Base-by-base conservation (phyloP, 371 early-diverging fungal genomes). In the Circinella minor region DNA sequence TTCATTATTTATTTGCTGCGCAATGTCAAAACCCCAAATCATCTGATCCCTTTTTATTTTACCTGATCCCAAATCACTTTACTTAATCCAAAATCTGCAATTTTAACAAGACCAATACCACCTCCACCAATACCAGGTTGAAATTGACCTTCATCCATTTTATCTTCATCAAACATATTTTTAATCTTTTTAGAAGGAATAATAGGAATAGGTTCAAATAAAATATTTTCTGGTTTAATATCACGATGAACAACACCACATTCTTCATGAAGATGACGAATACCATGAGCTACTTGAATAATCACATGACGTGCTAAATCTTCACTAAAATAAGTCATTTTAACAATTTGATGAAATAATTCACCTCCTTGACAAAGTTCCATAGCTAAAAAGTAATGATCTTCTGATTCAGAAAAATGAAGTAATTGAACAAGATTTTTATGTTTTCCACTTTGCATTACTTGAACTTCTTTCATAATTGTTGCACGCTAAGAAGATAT, bases 221-320 rank as follows among this genome's bases (percentile, higher is more conserved):
- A 76, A 60, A 96, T 90, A 75, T 95, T 96, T 71, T 96, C 97
- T 39, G 92, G 92, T 79, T 95, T 96, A 71, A 95, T 90, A 76
- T 95, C 97, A 64, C 98, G 91, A 74, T 98, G 98, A 4, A 95
- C 94, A 13, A 98, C 90, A 55, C 94, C 94, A 72, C 88, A 86
- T 64, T 93, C 92, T 51, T 89, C 89, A 75, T 99, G 99, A 61
- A 98, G 87, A 77, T 96, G 95, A 38, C 90, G 87, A 55, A 99
- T 84, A 5, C 94, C 98, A 63, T 91, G 88, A 5, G 97, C 93
- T 9, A 99, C 92, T 81, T 99, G 98, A 34, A 85, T 81, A 69
- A 95, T 93, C 55, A 96, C 92, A 74, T 93, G 93, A 13, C 95
- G 89, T 4, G 92, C 83, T 63, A 93, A 72, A 20, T 86, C 85